Percentiles rank a stretch among this genome's conserved stretches.
These are phyloP conservation scores for Blastobotrys elegans DNA, from an alignment of 1,139 yeast species.

Conservation along the genomic window DNA sequence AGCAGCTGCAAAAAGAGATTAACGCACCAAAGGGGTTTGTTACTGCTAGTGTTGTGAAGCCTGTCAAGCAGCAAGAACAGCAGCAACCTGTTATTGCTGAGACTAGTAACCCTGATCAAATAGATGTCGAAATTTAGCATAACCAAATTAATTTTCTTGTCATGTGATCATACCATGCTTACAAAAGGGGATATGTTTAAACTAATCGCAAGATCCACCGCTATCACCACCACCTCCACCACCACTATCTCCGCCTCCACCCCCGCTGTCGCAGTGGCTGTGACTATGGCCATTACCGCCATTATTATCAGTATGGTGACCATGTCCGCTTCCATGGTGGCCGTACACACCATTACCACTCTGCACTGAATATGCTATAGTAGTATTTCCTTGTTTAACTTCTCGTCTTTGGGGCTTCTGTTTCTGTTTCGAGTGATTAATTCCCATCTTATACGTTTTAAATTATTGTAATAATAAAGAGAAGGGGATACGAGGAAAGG, in stretches of 20 bases:
- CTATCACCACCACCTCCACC: background rate
- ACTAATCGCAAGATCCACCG: background rate
- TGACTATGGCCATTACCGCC: background rate
- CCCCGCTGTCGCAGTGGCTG: background rate
- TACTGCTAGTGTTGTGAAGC: conserved; percentile 33
- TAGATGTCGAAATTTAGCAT: conserved; percentile 51
- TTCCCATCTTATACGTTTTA: too few relatives aligned
- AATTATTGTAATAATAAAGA: too few relatives aligned
- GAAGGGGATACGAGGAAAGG: too few relatives aligned
- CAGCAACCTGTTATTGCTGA: conserved; percentile 10
- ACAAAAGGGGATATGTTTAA: background rate
- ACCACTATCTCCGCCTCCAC: background rate
- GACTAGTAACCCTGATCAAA: conserved; percentile 55
- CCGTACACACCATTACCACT: too few relatives aligned
- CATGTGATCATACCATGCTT: background rate
- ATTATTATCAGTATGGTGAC: too few relatives aligned
- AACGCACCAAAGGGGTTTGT: conserved; percentile 55
- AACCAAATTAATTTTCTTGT: background rate
- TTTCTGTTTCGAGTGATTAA: too few relatives aligned
- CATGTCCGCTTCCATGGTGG: too few relatives aligned
- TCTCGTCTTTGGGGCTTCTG: too few relatives aligned
- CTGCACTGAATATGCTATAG: too few relatives aligned
- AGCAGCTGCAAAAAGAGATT: conserved; percentile 23
- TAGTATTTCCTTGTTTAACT: too few relatives aligned
- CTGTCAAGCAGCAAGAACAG: background rate